Percentiles rank a stretch among this genome's conserved stretches.
Evolutionary conservation across 768 basidiomycete species (phyloP).

Genomic region (Suillus occidentalis): DNA sequence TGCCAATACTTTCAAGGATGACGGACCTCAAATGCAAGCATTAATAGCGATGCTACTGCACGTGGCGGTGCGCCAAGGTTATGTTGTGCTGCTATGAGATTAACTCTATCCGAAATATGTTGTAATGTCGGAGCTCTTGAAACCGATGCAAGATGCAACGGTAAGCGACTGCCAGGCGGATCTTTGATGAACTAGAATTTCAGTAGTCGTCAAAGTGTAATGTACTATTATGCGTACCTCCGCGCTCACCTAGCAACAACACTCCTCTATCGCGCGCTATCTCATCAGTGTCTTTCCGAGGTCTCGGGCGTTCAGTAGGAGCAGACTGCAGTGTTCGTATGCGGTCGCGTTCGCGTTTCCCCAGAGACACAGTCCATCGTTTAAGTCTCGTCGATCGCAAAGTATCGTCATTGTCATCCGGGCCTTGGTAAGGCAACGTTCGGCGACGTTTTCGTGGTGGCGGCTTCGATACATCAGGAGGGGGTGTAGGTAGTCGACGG

Average conservation of each 20-base stretch:
- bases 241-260: constrained; percentile 59
- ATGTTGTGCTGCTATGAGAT: constrained; percentile 79
- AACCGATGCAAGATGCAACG: constrained; percentile 71
- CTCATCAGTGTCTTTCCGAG: constrained; percentile 59
- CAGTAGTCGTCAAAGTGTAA: not conserved
- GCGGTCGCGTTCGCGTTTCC: constrained; percentile 74
- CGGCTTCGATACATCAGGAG: constrained; percentile 58
- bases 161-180: constrained; percentile 67
- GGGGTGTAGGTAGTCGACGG: constrained; percentile 66
- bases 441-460: constrained; percentile 70
- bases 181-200: constrained; percentile 38
- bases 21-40: constrained; percentile 74
- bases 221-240: constrained; percentile 44
- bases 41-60: constrained; percentile 65
- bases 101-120: constrained; percentile 77
- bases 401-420: constrained; percentile 53
- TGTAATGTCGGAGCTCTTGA: constrained; percentile 73
- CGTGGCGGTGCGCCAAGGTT: constrained; percentile 61
- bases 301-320: constrained; percentile 43
- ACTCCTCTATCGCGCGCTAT: constrained; percentile 71
- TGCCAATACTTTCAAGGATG: not conserved
- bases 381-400: constrained; percentile 68
- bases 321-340: constrained; percentile 50
- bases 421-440: constrained; percentile 69
- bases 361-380: constrained; percentile 70